Evolutionary conservation across 2,329 filamentous ascomycete genomes (phyloP).

Genomic region (Sporothrix sp.): DNA sequence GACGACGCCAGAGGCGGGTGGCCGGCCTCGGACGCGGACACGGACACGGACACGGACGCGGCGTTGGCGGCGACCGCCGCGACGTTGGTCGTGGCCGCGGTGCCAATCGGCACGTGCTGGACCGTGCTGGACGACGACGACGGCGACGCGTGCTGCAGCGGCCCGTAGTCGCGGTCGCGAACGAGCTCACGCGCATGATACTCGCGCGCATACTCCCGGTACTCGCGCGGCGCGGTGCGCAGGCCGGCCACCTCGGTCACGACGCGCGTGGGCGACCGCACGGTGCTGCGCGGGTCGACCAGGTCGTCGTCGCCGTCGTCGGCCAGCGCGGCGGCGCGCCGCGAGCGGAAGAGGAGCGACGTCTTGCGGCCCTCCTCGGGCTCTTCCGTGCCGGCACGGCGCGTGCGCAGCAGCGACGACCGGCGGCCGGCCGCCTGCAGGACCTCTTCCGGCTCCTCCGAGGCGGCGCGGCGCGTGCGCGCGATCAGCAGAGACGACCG

Average conservation of each 20-base stretch:
- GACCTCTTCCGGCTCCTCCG: slow-evolving; percentile 37
- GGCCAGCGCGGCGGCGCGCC: slow-evolving; percentile 33
- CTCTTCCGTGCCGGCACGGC: slow-evolving; percentile 39
- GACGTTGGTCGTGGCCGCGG: slow-evolving; percentile 19
- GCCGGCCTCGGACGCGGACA: not conserved
- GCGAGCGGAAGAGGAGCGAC: slow-evolving; percentile 36
- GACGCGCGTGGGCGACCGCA: slow-evolving; percentile 48
- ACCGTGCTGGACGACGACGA: not conserved
- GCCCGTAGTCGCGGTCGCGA: slow-evolving; percentile 8
- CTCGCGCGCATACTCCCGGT: slow-evolving; percentile 17
- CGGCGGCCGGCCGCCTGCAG: slow-evolving; percentile 30
- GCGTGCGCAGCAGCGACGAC: slow-evolving; percentile 27
- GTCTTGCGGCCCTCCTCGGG: slow-evolving; percentile 40
- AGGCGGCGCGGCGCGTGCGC: slow-evolving; percentile 36
- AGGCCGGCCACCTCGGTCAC: slow-evolving; percentile 42
- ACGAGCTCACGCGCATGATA: slow-evolving; percentile 9
- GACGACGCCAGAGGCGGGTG: slow-evolving; percentile 29
- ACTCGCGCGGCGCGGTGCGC: slow-evolving; percentile 31
- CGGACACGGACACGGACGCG: no score
- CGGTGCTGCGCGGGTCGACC: slow-evolving; percentile 26
- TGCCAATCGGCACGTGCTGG: not conserved
- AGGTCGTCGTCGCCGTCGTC: slow-evolving; percentile 38
- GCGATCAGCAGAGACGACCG: slow-evolving; percentile 42
- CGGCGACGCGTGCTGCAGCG: slow-evolving; percentile 18
- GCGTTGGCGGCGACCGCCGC: slow-evolving; percentile 3